Evolutionary conservation across 1,284 basidiomycete genomes (phyloP).

Genomic region (Dichomitus squalens): DNA sequence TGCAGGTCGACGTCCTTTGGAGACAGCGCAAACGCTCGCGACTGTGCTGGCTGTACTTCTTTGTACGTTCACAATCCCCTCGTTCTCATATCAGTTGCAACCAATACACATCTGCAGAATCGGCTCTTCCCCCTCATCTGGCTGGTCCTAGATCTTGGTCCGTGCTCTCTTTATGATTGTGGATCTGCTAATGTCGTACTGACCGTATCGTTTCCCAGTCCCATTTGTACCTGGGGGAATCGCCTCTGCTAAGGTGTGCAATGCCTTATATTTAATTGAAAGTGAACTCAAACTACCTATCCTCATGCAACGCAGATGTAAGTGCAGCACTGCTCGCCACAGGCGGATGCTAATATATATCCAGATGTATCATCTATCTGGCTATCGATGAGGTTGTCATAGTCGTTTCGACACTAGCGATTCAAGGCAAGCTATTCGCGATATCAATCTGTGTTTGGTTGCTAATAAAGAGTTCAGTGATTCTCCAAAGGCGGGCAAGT

Average conservation of each 20-base stretch:
- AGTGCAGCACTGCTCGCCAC: neutral
- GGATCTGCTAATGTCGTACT: neutral
- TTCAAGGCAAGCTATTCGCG: conserved; percentile 18
- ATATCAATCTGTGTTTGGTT: neutral
- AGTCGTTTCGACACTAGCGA: conserved; percentile 16
- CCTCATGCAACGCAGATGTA: neutral
- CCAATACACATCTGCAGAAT: conserved; percentile 11
- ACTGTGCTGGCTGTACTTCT: neutral
- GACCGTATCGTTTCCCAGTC: conserved; percentile 2
- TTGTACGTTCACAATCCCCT: neutral
- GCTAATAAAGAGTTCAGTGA: neutral
- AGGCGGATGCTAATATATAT: neutral
- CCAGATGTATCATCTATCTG: conserved; percentile 25
- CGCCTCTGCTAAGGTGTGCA: conserved; percentile 9
- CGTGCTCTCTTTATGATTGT: neutral
- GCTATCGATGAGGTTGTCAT: conserved; percentile 25
- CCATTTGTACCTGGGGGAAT: conserved; percentile 12
- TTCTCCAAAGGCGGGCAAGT: neutral
- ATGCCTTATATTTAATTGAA: neutral
- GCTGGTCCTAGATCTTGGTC: conserved; percentile 15
- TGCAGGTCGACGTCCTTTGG: neutral
- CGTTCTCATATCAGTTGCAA: too few species aligned
- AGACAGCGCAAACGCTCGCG: neutral
- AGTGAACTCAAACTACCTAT: neutral
- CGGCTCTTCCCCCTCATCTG: conserved; percentile 22